Evolutionary conservation across 2,329 filamentous ascomycete species (phyloP), one percentile per base, ranked within the genome.

Genomic region (Stagonosporopsis vannaccii): DNA sequence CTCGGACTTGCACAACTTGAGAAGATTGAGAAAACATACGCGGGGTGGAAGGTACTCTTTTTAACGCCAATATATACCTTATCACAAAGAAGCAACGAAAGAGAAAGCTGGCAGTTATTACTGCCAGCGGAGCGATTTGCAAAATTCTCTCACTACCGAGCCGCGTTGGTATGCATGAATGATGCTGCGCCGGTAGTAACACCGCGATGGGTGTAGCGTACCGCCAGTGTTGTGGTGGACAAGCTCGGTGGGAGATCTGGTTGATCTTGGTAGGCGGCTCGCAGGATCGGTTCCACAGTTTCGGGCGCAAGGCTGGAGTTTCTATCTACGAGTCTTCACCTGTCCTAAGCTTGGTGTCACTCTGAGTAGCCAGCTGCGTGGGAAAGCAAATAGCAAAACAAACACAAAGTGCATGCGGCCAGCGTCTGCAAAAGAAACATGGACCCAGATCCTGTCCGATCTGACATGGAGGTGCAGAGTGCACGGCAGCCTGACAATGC

Each of bases 201-300:
- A 28, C 52, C 40, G 33, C 3, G 40, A 35, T 33, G 6, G 40
- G 52, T 20, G 40, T 40, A 49, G 45, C n/a, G 32, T 39, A 32
- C 39, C 25, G 33, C 15, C 17, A 28, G 23, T 17, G 36, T 20
- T 23, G 26, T 13, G 26, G 26, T 45, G 52, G 45, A 55, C n/a
- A 44, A 44, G 40, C 41, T 43, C 45, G 52, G 52, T 45, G n/a
- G 22, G 20, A 22, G 45, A 55, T 40, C 33, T 39, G 45, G 23
- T 43, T 30, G 17, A 48, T 49, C 39, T 44, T 13, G 37, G 33
- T 32, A 32, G 40, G 22, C 11, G 44, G 30, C 17, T 32, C 20
- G 43, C 51, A 22, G 44, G 30, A 45, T 46, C 37, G 17, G 30
- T 25, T 23, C 45, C 41, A 28, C 26, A 43, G 5, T 6, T 8